Evolutionary conservation across 345 rosid genomes (phyloP), one percentile per base, ranked within the genome.

Genomic region (Dipteronia sinensis): DNA sequence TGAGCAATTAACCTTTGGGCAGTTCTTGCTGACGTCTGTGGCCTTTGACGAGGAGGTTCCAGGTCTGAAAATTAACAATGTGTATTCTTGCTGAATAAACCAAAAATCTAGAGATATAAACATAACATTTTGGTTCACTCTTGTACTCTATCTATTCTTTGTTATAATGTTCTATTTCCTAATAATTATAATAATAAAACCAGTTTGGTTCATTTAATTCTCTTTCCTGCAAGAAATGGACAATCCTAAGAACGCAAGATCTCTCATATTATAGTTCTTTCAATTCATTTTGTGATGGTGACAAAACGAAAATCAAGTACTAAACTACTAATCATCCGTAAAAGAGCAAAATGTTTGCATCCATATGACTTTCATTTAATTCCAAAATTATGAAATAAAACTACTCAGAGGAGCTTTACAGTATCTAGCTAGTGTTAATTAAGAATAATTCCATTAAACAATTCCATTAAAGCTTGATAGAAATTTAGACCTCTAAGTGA

Each of bases 1-100:
- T 94, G 97, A 64, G 99, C 97, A 72, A 96, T 96, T 76, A 96
- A 78, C 87, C 98, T 85, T 80, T 91, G 94, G n/a, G 97, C 98
- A 69, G 97, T 92, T 84, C 91, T 89, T 46, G 95, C 93, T 65
- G 99, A 96, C 69, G 98, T 96, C 71, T 88, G 87, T 17, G 95
- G 99, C 84, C 98, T 87, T 74, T 86, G 90, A 40, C 93, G 83
- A 22, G 99, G 98, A 23, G 98, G 98, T 77, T 96, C 98, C 80
- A 94, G 78, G 79, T 94, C 99, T 95, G 83, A 78, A 71, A 73
- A 58, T 34, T 7, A 72, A 80, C 1, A 56, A 56, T 42, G 38
- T 6, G 25, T 3, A 8, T 4, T 12, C 42, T 56, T 19, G 62
- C 23, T 23, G 15, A 63, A 56, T 6, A 5, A 56, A 53, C 44